These are phyloP conservation scores for Gracilaria domingensis DNA, from an alignment of 23 red algal species.

Conservation along the genomic window DNA sequence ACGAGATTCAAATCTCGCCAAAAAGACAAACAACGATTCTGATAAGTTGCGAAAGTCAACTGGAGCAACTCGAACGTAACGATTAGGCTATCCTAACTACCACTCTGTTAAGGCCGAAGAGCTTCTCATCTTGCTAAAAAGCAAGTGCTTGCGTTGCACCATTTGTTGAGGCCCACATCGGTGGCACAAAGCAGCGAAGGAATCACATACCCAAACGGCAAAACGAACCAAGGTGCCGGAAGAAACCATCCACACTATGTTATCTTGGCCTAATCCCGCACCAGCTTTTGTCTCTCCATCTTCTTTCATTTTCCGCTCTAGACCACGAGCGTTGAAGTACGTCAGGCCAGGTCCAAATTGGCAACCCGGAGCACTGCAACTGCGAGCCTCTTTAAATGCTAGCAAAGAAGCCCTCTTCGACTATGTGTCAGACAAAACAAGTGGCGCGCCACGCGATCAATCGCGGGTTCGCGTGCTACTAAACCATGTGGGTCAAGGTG, in stretches of 20 bases:
- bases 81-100: too few relatives aligned
- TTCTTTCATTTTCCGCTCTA: background rate
- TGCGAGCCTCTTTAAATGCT: background rate
- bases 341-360: too few relatives aligned
- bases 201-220: too few relatives aligned
- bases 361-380: background rate
- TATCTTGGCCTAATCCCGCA: background rate
- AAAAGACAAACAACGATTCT: too few relatives aligned
- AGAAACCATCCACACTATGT: background rate
- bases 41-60: too few relatives aligned
- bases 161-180: too few relatives aligned
- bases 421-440: background rate
- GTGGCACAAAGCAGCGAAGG: too few relatives aligned
- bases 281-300: background rate
- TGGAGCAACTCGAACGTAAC: too few relatives aligned
- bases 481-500: background rate
- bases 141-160: too few relatives aligned
- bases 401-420: background rate
- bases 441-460: background rate
- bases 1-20: too few relatives aligned
- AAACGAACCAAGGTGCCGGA: background rate
- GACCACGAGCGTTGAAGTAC: background rate
- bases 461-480: slow-evolving; percentile 17
- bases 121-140: too few relatives aligned
- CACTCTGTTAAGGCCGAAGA: too few relatives aligned